Percentiles rank a stretch among this genome's conserved stretches.
phyloP scores from a whole-genome alignment of 2,329 filamentous ascomycete species.

The Colletotrichum caudatum region DNA sequence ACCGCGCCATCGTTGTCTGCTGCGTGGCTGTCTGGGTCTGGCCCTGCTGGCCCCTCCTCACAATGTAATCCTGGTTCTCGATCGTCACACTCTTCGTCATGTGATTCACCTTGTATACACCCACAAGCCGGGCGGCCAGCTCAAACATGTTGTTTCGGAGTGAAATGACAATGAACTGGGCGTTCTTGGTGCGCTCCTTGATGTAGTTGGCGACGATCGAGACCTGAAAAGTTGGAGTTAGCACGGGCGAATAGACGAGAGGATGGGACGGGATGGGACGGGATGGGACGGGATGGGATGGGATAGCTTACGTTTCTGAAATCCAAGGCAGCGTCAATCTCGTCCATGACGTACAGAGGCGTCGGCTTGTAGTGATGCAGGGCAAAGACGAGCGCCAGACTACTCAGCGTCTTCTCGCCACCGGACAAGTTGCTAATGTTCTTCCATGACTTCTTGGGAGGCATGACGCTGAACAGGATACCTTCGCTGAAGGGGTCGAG shows the following conservation, averaged over 20 bases:
- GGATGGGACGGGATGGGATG: background rate
- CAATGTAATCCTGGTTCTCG: slow-evolving; percentile 84
- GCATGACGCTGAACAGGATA: slow-evolving; percentile 98
- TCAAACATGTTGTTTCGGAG: slow-evolving; percentile 99
- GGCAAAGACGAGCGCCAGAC: slow-evolving; percentile 95
- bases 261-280: background rate
- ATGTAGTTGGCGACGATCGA: slow-evolving; percentile 99
- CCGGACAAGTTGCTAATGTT: slow-evolving; percentile 96
- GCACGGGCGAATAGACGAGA: slow-evolving; percentile 19
- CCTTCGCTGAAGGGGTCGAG: slow-evolving; percentile 97
- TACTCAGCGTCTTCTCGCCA: slow-evolving; percentile 96
- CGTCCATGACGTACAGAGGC: slow-evolving; percentile 98
- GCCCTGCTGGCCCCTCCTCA: slow-evolving; percentile 52
- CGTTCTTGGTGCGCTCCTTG: slow-evolving; percentile 99
- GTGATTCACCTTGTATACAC: slow-evolving; percentile 99
- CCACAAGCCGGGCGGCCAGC: slow-evolving; percentile 92
- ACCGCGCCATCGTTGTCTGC: slow-evolving; percentile 31
- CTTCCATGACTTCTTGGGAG: slow-evolving; percentile 99
- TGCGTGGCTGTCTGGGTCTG: slow-evolving; percentile 44
- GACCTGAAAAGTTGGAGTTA: slow-evolving; percentile 66
- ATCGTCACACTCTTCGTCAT: slow-evolving; percentile 96
- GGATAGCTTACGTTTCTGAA: slow-evolving; percentile 89
- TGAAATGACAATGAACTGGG: slow-evolving; percentile 98
- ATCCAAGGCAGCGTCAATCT: slow-evolving; percentile 97
- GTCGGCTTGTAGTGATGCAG: slow-evolving; percentile 98